A percentile compares a stretch with the other conserved stretches of the same genome.
Evolutionary conservation across 1,284 basidiomycete genomes (phyloP).

Genomic region (Naganishia sp.): DNA sequence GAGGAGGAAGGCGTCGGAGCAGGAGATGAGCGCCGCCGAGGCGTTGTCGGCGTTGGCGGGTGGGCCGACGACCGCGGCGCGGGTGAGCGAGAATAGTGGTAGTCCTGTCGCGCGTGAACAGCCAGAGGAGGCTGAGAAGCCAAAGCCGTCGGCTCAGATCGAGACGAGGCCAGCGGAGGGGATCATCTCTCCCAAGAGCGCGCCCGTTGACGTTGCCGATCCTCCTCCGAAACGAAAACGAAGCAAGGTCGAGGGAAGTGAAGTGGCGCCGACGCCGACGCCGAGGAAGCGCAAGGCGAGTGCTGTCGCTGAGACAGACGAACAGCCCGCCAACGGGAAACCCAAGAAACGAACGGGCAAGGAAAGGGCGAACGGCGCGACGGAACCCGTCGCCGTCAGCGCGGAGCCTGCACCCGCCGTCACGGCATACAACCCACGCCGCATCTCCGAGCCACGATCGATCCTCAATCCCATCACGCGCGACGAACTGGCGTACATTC

Average conservation of each 20-base stretch:
- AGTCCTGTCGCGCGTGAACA: neutral
- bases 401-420: neutral
- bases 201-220: neutral
- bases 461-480: conserved; percentile 8
- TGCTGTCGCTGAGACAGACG: neutral
- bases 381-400: neutral
- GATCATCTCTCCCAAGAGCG: neutral
- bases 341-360: neutral
- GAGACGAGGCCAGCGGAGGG: no score
- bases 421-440: conserved; percentile 3
- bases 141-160: neutral
- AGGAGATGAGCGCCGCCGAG: conserved; percentile 23
- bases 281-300: conserved; percentile 5
- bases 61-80: neutral
- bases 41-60: conserved; percentile 13
- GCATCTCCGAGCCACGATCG: neutral
- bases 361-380: conserved; percentile 1
- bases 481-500: conserved; percentile 23
- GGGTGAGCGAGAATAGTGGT: neutral
- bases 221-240: neutral
- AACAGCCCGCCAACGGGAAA: neutral
- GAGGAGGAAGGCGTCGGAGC: conserved; percentile 2
- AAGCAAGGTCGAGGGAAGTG: neutral
- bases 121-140: neutral
- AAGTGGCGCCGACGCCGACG: neutral